Conservation (phyloP, 108 stramenopile species). For the Cyclotella atomus region DNA sequence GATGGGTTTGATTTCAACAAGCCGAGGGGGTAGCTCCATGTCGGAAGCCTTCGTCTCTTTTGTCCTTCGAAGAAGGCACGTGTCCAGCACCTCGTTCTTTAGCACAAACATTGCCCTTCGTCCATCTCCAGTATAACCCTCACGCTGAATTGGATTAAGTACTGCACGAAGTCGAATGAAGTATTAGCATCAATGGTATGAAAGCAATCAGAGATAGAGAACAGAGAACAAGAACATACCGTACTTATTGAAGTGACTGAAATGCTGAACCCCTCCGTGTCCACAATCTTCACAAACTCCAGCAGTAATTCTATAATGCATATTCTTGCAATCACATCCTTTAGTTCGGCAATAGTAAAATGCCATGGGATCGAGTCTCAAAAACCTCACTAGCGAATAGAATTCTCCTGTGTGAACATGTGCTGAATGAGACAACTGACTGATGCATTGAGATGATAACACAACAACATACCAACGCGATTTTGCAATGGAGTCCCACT, state of each 20-base stretch:
- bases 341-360: constrained; percentile 93
- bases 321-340: constrained; percentile 91
- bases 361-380: constrained; percentile 96
- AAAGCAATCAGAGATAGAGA: too few relatives aligned
- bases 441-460: too few relatives aligned
- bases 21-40: constrained; percentile 92
- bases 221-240: too few relatives aligned
- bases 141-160: constrained; percentile 94
- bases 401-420: constrained; percentile 74
- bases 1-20: constrained; percentile 84
- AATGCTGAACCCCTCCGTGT: constrained; percentile 92
- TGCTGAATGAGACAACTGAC: too few relatives aligned
- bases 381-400: constrained; percentile 94
- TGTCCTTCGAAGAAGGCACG: constrained; percentile 94
- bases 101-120: constrained; percentile 91
- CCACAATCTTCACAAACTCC: constrained; percentile 91
- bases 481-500: constrained; percentile 99
- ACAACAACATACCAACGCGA: constrained; percentile 78
- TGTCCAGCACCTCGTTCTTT: constrained; percentile 76
- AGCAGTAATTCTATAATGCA: constrained; percentile 89
- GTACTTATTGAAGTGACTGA: constrained; percentile 92
- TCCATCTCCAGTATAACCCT: constrained; percentile 82
- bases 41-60: constrained; percentile 94
- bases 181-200: too few relatives aligned
- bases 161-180: too few relatives aligned